phyloP scores from a whole-genome alignment of 2,329 filamentous ascomycete genomes.

The Arthrobotrys entomopaga region DNA sequence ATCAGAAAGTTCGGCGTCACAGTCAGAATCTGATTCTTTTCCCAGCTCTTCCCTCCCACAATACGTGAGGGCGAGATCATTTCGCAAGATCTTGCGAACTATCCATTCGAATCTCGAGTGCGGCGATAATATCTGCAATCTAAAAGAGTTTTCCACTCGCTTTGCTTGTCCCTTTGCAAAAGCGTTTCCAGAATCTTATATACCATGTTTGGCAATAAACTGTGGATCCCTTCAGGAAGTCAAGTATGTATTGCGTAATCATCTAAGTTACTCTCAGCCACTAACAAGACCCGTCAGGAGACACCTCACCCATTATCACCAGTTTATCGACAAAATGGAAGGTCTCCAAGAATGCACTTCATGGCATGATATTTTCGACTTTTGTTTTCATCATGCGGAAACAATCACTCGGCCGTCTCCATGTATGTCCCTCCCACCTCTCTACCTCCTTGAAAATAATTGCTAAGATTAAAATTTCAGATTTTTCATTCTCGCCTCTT shows the following conservation, averaged over 20 bases:
- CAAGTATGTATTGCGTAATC: too few species aligned
- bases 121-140: background rate
- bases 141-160: background rate
- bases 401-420: background rate
- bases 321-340: background rate
- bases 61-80: background rate
- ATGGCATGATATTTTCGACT: conserved; percentile 9
- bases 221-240: background rate
- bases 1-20: too few species aligned
- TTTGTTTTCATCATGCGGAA: background rate
- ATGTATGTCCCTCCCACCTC: background rate
- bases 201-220: background rate
- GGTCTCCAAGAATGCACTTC: background rate
- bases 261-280: too few species aligned
- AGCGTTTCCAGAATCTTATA: background rate
- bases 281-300: background rate
- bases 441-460: too few species aligned
- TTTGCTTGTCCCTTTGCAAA: conserved; percentile 10
- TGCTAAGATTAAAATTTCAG: background rate
- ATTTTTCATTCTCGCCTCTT: conserved; percentile 11
- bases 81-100: background rate
- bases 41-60: too few species aligned
- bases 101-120: background rate
- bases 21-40: too few species aligned
- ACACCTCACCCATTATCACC: background rate